These are phyloP conservation scores for Fusarium clavum DNA, from an alignment of 2,329 filamentous ascomycete genomes.

Conservation along the genomic window DNA sequence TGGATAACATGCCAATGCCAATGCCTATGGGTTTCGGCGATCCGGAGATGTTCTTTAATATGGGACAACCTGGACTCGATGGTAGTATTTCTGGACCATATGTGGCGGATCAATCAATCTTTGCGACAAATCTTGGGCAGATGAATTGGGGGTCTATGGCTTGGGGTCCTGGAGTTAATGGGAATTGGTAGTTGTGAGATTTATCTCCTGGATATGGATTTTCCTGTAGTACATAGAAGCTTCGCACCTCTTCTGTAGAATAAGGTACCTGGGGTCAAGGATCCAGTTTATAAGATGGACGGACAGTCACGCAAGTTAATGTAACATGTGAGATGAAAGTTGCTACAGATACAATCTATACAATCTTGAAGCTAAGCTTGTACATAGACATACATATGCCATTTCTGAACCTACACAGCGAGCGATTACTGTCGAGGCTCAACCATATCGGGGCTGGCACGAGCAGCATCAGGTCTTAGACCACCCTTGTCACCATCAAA, in stretches of 20 bases:
- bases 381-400: not conserved
- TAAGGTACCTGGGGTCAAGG: too few species aligned
- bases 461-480: not conserved
- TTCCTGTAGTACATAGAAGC: too few species aligned
- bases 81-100: rapidly evolving
- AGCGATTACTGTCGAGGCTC: not conserved
- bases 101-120: rapidly evolving
- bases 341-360: not conserved
- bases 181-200: not conserved
- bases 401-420: rapidly evolving
- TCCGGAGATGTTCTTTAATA: not conserved
- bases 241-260: too few species aligned
- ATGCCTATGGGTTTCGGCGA: slow-evolving; percentile 4
- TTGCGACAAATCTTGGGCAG: not conserved
- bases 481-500: slow-evolving; percentile 13
- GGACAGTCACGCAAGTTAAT: too few species aligned
- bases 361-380: rapidly evolving
- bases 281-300: too few species aligned
- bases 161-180: not conserved
- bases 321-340: too few species aligned
- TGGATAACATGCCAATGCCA: not conserved
- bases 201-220: too few species aligned
- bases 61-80: not conserved
- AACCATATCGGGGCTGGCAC: not conserved
- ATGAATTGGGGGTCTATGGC: slow-evolving; percentile 3